These are phyloP conservation scores for Emydomyces testavorans DNA, from an alignment of 2,329 filamentous ascomycete genomes.

Conservation along the genomic window DNA sequence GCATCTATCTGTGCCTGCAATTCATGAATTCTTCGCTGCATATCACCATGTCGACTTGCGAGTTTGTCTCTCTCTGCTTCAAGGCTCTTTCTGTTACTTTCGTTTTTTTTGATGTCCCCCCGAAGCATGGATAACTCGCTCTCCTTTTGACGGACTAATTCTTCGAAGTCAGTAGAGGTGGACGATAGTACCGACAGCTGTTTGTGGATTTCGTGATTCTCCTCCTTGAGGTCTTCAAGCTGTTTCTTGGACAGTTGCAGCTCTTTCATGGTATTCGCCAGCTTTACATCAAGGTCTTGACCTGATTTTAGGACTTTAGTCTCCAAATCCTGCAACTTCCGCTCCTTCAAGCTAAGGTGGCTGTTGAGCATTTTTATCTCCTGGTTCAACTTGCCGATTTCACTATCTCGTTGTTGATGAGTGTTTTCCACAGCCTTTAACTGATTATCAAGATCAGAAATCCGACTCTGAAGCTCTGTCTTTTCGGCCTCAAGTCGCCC, in stretches of 20 bases:
- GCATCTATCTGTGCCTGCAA: slow-evolving; percentile 80
- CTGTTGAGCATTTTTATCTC: slow-evolving; percentile 88
- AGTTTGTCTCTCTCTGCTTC: slow-evolving; percentile 68
- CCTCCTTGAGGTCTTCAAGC: slow-evolving; percentile 62
- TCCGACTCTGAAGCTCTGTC: slow-evolving; percentile 54
- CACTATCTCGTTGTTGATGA: slow-evolving; percentile 60
- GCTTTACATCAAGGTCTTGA: slow-evolving; percentile 78
- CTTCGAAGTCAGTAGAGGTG: slow-evolving; percentile 90
- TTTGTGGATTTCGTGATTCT: slow-evolving; percentile 71
- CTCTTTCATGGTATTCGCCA: slow-evolving; percentile 67
- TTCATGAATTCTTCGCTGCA: slow-evolving; percentile 64
- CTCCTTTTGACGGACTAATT: slow-evolving; percentile 84
- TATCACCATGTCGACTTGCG: slow-evolving; percentile 63
- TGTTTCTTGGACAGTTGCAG: slow-evolving; percentile 61
- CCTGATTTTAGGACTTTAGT: slow-evolving; percentile 70
- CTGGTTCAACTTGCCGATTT: slow-evolving; percentile 64
- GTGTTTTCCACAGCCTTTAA: slow-evolving; percentile 58
- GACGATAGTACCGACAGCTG: slow-evolving; percentile 79
- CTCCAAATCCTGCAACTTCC: slow-evolving; percentile 80
- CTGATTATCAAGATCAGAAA: slow-evolving; percentile 58
- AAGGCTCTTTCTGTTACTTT: slow-evolving; percentile 65
- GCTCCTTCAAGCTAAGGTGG: slow-evolving; percentile 76
- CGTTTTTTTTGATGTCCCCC: slow-evolving; percentile 69
- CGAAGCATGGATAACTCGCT: slow-evolving; percentile 80
- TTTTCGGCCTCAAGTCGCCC: slow-evolving; percentile 79